Conservation (phyloP, 495 filamentous ascomycete species). For the Penicillium steckii region DNA sequence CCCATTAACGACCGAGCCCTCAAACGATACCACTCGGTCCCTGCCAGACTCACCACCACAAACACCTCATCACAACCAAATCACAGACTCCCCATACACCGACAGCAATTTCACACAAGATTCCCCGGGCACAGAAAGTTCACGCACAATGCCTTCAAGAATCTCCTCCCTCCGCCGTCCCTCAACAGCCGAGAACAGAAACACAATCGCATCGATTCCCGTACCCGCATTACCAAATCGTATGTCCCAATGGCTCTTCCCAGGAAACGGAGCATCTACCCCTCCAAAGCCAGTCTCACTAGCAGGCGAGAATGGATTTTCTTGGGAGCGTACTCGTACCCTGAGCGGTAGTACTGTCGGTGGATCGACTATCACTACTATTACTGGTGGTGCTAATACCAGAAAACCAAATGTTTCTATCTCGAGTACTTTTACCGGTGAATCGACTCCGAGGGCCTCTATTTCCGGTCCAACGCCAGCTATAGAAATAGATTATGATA, state of each 20-base stretch:
- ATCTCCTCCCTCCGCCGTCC: conserved; percentile 21
- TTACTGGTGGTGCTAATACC: conserved; percentile 10
- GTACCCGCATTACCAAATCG: conserved; percentile 30
- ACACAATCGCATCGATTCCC: conserved; percentile 13
- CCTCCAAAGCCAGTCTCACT: conserved; percentile 15
- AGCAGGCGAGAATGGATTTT: conserved; percentile 21
- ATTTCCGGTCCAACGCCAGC: conserved; percentile 14
- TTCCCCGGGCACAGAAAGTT: conserved; percentile 18
- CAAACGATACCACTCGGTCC: neutral
- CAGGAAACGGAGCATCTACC: conserved; percentile 5
- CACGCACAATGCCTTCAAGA: conserved; percentile 20
- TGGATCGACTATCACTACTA: conserved; percentile 29
- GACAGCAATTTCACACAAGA: conserved; percentile 1
- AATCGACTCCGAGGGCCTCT: conserved; percentile 26
- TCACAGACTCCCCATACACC: conserved; percentile 4
- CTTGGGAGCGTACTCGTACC: conserved; percentile 37
- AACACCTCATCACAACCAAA: conserved; percentile 4
- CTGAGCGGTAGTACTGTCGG: conserved; percentile 41
- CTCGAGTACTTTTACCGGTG: conserved; percentile 28
- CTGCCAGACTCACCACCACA: conserved; percentile 1
- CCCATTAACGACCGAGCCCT: conserved; percentile 1
- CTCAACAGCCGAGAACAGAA: conserved; percentile 22
- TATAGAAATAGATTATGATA: conserved; percentile 27
- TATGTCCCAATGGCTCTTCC: conserved; percentile 37
- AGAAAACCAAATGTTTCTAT: conserved; percentile 27